A percentile compares a stretch with the other conserved stretches of the same genome.
Conservation (phyloP, 768 basidiomycete genomes). For the Suillus americanus region DNA sequence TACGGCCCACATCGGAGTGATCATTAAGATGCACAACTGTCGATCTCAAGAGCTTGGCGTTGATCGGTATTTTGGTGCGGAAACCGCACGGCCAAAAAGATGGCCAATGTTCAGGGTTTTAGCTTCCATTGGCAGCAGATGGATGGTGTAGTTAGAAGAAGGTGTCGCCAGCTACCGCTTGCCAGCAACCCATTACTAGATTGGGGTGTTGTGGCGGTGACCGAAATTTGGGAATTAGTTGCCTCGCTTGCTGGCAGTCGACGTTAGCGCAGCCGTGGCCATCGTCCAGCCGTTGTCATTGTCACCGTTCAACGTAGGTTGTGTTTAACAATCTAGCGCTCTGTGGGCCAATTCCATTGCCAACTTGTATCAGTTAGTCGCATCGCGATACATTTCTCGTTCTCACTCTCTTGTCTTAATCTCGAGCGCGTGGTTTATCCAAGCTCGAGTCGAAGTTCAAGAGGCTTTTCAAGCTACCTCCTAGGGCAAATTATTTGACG, state of each 20-base stretch:
- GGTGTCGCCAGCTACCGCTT: not conserved
- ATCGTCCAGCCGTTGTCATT: conserved; percentile 16
- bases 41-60: not conserved
- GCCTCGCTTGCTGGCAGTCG: conserved; percentile 24
- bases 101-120: not conserved
- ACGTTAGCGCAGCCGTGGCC: conserved; percentile 30
- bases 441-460: conserved; percentile 13
- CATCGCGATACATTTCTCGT: conserved; percentile 2
- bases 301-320: conserved; percentile 10
- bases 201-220: conserved; percentile 6
- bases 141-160: not conserved
- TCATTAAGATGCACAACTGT: not conserved
- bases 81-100: not conserved
- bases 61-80: conserved; percentile 1
- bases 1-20: not conserved
- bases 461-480: conserved; percentile 1
- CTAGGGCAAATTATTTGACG: conserved; percentile 13
- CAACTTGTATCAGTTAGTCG: not conserved
- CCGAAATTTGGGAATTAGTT: conserved; percentile 24
- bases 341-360: not conserved
- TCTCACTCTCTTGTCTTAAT: not conserved
- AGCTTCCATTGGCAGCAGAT: conserved; percentile 1
- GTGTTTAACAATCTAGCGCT: not conserved
- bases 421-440: conserved; percentile 11
- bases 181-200: conserved; percentile 4